These are phyloP conservation scores for Andrographis paniculata DNA, from an alignment of 305 asterid species.

Conservation along the genomic window DNA sequence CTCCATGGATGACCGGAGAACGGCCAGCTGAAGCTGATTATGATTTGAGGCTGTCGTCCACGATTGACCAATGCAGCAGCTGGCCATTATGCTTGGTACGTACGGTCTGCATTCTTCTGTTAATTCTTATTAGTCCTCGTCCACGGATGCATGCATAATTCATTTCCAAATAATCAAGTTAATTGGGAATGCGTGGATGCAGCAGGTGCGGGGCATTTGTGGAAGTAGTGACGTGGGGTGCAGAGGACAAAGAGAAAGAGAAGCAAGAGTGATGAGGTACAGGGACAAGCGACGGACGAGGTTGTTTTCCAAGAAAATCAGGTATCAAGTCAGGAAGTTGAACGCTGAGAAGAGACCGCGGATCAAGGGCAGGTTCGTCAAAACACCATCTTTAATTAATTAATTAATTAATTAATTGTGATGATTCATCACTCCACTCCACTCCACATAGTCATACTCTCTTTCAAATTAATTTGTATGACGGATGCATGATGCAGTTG, in stretches of 20 bases:
- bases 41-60: slow-evolving; percentile 26
- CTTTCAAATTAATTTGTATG: no score
- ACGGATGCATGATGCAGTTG: no score
- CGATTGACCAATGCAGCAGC: no score
- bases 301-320: slow-evolving; percentile 78
- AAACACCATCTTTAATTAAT: slow-evolving; percentile 31
- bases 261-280: slow-evolving; percentile 77
- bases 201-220: slow-evolving; percentile 34
- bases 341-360: slow-evolving; percentile 92
- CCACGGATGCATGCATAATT: no score
- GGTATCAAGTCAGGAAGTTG: slow-evolving; percentile 85
- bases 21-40: no score
- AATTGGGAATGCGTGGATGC: no score
- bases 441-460: no score
- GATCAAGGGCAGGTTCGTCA: slow-evolving; percentile 89
- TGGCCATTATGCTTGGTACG: slow-evolving; percentile 68
- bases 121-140: no score
- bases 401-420: no score
- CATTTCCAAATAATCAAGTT: no score
- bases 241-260: slow-evolving; percentile 56
- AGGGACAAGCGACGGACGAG: slow-evolving; percentile 78
- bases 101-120: neutral
- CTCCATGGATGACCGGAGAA: slow-evolving; percentile 55
- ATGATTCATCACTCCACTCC: no score
- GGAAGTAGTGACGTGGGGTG: slow-evolving; percentile 26